Conservation (phyloP, 2,329 filamentous ascomycete species). For the Orbilia quercus region DNA sequence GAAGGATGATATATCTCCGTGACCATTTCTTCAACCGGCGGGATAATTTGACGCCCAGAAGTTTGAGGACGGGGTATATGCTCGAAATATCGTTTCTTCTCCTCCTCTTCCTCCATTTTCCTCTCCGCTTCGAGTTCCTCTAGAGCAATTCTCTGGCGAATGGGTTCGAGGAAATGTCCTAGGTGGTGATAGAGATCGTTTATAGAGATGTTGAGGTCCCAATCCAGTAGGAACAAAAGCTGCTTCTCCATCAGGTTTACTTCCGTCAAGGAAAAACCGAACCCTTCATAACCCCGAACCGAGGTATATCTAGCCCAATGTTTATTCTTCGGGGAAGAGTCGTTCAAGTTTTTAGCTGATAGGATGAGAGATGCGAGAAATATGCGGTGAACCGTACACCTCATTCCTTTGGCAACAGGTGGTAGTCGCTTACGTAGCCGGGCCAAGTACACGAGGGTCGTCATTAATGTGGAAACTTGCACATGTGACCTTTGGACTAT, state of each 20-base stretch:
- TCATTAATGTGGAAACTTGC: constrained; percentile 97
- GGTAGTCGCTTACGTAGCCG: constrained; percentile 86
- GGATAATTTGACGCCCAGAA: background rate
- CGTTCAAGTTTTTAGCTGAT: constrained; percentile 96
- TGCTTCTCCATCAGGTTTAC: constrained; percentile 99
- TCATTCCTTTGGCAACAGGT: constrained; percentile 93
- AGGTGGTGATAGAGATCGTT: constrained; percentile 88
- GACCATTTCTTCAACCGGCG: background rate
- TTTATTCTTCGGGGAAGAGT: constrained; percentile 99
- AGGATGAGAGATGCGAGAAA: constrained; percentile 88
- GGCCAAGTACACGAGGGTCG: constrained; percentile 90
- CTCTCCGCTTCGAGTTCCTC: constrained; percentile 66
- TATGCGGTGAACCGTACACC: constrained; percentile 96
- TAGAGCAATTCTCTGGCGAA: constrained; percentile 68
- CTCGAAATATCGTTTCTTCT: constrained; percentile 64
- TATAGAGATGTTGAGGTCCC: constrained; percentile 87
- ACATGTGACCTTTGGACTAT: constrained; percentile 93
- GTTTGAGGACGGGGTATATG: too few species aligned
- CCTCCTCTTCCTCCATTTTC: constrained; percentile 63
- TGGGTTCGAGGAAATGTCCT: constrained; percentile 86
- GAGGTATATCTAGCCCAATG: constrained; percentile 96
- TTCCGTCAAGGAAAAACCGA: constrained; percentile 92
- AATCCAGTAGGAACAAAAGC: constrained; percentile 91
- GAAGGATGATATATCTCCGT: constrained; percentile 1
- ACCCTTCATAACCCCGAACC: constrained; percentile 77